Conservation (phyloP, 208 protist species). For the Chromosphaera perkinsii region DNA sequence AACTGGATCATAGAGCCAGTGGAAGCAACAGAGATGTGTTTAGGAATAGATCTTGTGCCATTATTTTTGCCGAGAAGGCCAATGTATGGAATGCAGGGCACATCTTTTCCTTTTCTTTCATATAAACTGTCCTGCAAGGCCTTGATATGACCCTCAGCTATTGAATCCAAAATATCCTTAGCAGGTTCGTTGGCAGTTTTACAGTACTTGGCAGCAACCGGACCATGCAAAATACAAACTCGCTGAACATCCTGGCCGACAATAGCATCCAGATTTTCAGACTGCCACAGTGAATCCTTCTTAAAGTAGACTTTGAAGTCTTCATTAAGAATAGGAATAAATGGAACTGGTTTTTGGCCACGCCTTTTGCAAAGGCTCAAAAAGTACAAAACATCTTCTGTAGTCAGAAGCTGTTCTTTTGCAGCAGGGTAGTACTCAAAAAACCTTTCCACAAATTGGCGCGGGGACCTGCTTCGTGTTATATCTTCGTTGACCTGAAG, state of each 20-base stretch:
- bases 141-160: conserved; percentile 30
- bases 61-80: too few relatives aligned
- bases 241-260: conserved; percentile 49
- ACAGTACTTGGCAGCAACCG: conserved; percentile 51
- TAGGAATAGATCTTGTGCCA: too few relatives aligned
- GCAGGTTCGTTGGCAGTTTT: conserved; percentile 59
- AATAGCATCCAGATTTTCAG: conserved; percentile 55
- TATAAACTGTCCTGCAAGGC: too few relatives aligned
- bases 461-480: too few relatives aligned
- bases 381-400: conserved; percentile 62
- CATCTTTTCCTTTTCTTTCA: too few relatives aligned
- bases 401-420: conserved; percentile 38
- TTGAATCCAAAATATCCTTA: conserved; percentile 47
- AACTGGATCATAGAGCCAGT: neutral
- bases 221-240: conserved; percentile 65
- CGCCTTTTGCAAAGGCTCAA: conserved; percentile 48
- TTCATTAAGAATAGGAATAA: conserved; percentile 61
- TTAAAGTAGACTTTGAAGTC: conserved; percentile 63
- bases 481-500: too few relatives aligned
- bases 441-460: conserved; percentile 30
- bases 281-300: conserved; percentile 68
- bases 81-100: too few relatives aligned
- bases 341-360: conserved; percentile 62
- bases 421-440: conserved; percentile 38
- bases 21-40: too few relatives aligned